Conservation (phyloP, 768 basidiomycete species). For the Crassisporium funariophilum region DNA sequence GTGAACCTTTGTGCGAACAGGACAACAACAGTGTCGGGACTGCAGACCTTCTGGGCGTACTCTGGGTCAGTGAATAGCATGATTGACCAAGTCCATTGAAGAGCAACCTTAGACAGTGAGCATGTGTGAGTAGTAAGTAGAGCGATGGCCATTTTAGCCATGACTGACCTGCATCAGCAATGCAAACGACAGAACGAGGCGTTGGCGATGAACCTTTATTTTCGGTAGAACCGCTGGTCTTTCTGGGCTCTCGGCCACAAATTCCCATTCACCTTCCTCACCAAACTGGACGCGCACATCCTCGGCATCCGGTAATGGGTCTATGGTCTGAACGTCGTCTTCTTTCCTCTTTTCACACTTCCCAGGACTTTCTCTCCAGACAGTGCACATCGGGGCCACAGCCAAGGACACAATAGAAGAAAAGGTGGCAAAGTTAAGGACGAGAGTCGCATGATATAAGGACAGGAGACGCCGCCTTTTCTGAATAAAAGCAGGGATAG, state of each 20-base stretch:
- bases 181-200: slow-evolving; percentile 15
- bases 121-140: background rate
- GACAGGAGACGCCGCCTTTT: slow-evolving; percentile 13
- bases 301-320: slow-evolving; percentile 1
- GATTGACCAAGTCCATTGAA: slow-evolving; percentile 19
- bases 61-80: slow-evolving; percentile 17
- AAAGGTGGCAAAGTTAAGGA: slow-evolving; percentile 21
- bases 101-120: slow-evolving; percentile 5
- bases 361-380: slow-evolving; percentile 11
- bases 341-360: too few relatives aligned
- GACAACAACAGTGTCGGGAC: slow-evolving; percentile 11
- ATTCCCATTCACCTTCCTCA: slow-evolving; percentile 10
- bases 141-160: background rate
- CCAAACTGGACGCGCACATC: too few relatives aligned
- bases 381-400: slow-evolving; percentile 20
- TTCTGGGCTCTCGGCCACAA: background rate
- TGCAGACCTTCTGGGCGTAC: slow-evolving; percentile 17
- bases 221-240: slow-evolving; percentile 12
- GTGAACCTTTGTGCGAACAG: slow-evolving; percentile 14
- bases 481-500: slow-evolving; percentile 16
- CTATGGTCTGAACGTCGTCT: slow-evolving; percentile 5
- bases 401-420: slow-evolving; percentile 20
- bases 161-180: slow-evolving; percentile 16
- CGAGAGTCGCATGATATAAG: slow-evolving; percentile 18
- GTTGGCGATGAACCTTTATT: slow-evolving; percentile 15